A percentile compares a stretch with the other conserved stretches of the same genome.
Conservation (phyloP, 805 yeast genomes). For the Myxozyma neotropica region DNA sequence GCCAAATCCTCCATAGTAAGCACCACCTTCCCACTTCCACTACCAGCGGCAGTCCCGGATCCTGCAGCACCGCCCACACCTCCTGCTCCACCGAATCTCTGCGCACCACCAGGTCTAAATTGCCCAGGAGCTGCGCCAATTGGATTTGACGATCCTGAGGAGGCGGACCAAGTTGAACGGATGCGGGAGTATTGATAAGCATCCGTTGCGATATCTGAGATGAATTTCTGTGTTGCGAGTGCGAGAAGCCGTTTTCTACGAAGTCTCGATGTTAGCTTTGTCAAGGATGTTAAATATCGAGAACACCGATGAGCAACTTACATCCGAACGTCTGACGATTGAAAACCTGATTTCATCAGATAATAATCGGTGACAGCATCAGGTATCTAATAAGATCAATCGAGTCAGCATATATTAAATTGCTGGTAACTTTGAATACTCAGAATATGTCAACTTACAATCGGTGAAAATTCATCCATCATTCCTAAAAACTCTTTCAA, state of each 20-base stretch:
- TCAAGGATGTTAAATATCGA: neutral
- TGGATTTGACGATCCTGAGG: constrained; percentile 64
- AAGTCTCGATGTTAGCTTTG: constrained; percentile 9
- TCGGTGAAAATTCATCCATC: constrained; percentile 94
- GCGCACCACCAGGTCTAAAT: constrained; percentile 20
- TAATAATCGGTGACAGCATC: constrained; percentile 92
- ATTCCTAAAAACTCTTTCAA: constrained; percentile 79
- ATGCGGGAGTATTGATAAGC: constrained; percentile 95
- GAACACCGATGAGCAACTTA: constrained; percentile 18
- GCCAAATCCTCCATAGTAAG: constrained; percentile 92
- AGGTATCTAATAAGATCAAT: constrained; percentile 46
- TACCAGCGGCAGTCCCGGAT: constrained; percentile 45
- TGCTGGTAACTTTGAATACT: constrained; percentile 5
- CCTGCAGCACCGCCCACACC: constrained; percentile 37
- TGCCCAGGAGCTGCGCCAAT: constrained; percentile 51
- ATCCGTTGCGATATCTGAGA: constrained; percentile 92
- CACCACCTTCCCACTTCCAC: constrained; percentile 66
- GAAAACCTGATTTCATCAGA: constrained; percentile 72
- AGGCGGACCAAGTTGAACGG: constrained; percentile 81
- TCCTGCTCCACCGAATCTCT: constrained; percentile 46
- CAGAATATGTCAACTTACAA: constrained; percentile 76
- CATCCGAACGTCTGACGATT: constrained; percentile 72
- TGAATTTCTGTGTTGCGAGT: constrained; percentile 92
- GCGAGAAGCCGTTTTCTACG: constrained; percentile 78
- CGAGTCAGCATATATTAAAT: too few species aligned